A percentile compares a stretch with the other conserved stretches of the same genome.
phyloP scores from a whole-genome alignment of 2,329 filamentous ascomycete genomes.

The Colletotrichum sp. region DNA sequence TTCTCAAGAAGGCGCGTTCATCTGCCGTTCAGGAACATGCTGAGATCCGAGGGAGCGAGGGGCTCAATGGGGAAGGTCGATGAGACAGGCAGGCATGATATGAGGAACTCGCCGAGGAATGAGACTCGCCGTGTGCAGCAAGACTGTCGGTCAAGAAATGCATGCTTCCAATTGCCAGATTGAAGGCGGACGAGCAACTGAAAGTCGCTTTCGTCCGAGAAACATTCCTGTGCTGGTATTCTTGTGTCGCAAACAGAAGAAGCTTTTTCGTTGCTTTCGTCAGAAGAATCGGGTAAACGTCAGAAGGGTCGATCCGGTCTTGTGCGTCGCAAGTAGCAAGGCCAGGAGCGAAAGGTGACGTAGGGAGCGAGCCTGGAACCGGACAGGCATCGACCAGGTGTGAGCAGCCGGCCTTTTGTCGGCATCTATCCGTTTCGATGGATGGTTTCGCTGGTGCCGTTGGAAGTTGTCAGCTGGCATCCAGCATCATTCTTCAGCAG shows the following conservation, averaged over 20 bases:
- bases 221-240: background rate
- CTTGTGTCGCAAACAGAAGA: constrained; percentile 12
- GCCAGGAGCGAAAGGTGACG: background rate
- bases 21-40: background rate
- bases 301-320: constrained; percentile 1
- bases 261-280: background rate
- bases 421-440: background rate
- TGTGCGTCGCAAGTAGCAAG: background rate
- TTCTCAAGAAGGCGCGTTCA: background rate
- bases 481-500: background rate
- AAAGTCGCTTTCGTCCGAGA: constrained; percentile 2
- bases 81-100: background rate
- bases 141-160: background rate
- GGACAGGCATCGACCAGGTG: background rate
- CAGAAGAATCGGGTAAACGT: background rate
- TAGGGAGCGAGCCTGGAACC: background rate
- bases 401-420: background rate
- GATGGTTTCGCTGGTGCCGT: background rate
- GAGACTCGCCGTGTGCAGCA: constrained; percentile 12
- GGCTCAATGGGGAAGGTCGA: constrained; percentile 1
- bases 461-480: background rate
- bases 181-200: background rate
- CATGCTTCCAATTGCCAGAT: background rate
- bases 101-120: background rate
- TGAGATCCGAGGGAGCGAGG: background rate